These are phyloP conservation scores for Sporobolomyces pararoseus DNA, from an alignment of 768 basidiomycete genomes.

Conservation along the genomic window DNA sequence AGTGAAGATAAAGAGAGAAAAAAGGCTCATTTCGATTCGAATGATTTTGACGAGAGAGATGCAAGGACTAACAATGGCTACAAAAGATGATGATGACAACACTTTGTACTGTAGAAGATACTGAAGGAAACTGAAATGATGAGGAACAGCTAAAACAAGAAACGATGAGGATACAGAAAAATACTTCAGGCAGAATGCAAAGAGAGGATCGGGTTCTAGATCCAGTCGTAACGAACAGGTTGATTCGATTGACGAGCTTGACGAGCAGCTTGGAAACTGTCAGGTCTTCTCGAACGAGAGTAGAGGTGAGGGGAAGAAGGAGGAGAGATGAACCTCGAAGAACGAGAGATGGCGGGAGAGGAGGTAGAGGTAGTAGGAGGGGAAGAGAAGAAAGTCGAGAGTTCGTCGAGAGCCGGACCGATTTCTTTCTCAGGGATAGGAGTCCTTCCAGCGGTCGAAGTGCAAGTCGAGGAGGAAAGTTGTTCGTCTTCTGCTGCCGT, in stretches of 20 bases:
- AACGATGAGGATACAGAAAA: no score
- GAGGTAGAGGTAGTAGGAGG: background rate
- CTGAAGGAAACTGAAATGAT: background rate
- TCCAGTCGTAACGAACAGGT: slow-evolving; percentile 28
- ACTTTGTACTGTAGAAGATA: background rate
- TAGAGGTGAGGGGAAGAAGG: slow-evolving; percentile 1
- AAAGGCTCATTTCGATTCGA: background rate
- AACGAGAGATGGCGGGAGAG: background rate
- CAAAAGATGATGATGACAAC: background rate
- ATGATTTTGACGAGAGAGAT: slow-evolving; percentile 3
- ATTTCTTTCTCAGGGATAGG: slow-evolving; percentile 16
- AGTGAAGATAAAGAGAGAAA: no score
- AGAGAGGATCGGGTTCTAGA: background rate
- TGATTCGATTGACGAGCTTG: background rate
- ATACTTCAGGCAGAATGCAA: no score
- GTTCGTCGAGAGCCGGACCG: slow-evolving; percentile 31
- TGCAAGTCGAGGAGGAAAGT: background rate
- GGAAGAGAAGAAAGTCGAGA: slow-evolving; percentile 34
- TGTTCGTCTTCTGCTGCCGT: background rate
- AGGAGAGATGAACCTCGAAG: background rate
- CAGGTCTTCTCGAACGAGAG: slow-evolving; percentile 3
- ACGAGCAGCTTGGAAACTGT: slow-evolving; percentile 15
- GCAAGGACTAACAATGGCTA: background rate
- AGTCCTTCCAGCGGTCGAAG: background rate
- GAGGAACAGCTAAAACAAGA: background rate